Evolutionary conservation across 23 red algal genomes (phyloP), one percentile per base, ranked within the genome.

Genomic region (Chondrus crispus): DNA sequence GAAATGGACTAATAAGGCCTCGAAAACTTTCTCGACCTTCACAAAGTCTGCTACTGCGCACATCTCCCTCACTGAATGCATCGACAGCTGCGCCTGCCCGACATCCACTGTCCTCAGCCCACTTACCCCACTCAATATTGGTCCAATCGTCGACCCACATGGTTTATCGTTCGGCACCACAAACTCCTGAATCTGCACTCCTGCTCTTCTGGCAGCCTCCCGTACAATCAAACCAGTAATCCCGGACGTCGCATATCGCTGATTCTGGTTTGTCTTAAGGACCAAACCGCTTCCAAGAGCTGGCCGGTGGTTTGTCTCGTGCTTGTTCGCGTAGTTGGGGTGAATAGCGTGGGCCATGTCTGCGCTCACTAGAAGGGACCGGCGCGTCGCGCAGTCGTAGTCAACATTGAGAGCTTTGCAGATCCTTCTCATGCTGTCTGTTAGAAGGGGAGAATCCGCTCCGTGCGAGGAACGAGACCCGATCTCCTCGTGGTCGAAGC

Each of bases 281-380:
- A 97, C 95, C 32, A 93, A 44, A 22, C 95, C 95, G 10, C 33
- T 16, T 26, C 91, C 91, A 10, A 97, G 45, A 20, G 16, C 49
- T 11, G 95, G 95, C 4, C 90, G 82, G 66, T 97, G 89, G 4
- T 84, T 70, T 32, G 42, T 78, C 85, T 97, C 95, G 72, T 97
- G 95, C 52, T 89, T 89, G 50, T 26, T 64, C 20, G 62, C 53
- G 71, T 97, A 97, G 47, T 97, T 97, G 6, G 95, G 95, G 70
- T 97, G 95, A 24, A 97, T 47, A 26, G 95, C 95, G 37, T 97
- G 95, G 20, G 95, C 95, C 95, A 97, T 97, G 64, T 97, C 95
- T 66, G 85, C 84, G 22, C 82, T 89, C 24, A 97, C 78, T n/a
- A 97, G 24, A 37, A 97, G 79, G 24, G 57, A 76, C 51, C 57